Evolutionary conservation across 2,329 filamentous ascomycete genomes (phyloP).

Genomic region (Hypoxylon sp.): DNA sequence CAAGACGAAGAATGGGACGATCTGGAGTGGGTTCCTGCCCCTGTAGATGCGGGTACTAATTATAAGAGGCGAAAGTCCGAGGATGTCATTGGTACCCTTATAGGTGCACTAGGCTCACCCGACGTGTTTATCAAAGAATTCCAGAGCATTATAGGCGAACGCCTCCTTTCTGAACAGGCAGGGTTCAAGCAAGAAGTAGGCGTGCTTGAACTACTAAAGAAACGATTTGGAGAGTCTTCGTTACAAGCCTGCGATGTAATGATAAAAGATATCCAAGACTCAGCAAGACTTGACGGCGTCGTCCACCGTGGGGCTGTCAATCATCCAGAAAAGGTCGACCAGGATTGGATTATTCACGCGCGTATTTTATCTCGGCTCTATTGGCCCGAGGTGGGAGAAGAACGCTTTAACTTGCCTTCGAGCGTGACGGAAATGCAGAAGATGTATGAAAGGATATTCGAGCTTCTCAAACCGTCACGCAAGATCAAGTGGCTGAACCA

Average conservation of each 20-base stretch:
- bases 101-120: conserved; percentile 87
- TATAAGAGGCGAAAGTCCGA: conserved; percentile 90
- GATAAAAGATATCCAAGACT: conserved; percentile 92
- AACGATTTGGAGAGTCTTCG: conserved; percentile 85
- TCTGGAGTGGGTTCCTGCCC: conserved; percentile 92
- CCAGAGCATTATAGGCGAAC: conserved; percentile 87
- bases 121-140: conserved; percentile 96
- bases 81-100: conserved; percentile 91
- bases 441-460: conserved; percentile 80
- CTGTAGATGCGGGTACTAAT: conserved; percentile 90
- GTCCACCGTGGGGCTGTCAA: conserved; percentile 64
- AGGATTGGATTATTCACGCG: conserved; percentile 69
- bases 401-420: conserved; percentile 73
- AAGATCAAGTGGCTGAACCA: conserved; percentile 91
- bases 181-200: conserved; percentile 83
- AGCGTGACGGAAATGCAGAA: conserved; percentile 71
- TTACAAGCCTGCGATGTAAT: conserved; percentile 97
- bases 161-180: conserved; percentile 74
- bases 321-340: conserved; percentile 43
- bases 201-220: conserved; percentile 87
- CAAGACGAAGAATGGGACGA: conserved; percentile 82
- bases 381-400: conserved; percentile 85
- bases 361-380: conserved; percentile 93
- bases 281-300: conserved; percentile 75
- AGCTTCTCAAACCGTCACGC: conserved; percentile 81